phyloP scores from a whole-genome alignment of 129 eudicot genomes.

The Deinandra increscens region DNA sequence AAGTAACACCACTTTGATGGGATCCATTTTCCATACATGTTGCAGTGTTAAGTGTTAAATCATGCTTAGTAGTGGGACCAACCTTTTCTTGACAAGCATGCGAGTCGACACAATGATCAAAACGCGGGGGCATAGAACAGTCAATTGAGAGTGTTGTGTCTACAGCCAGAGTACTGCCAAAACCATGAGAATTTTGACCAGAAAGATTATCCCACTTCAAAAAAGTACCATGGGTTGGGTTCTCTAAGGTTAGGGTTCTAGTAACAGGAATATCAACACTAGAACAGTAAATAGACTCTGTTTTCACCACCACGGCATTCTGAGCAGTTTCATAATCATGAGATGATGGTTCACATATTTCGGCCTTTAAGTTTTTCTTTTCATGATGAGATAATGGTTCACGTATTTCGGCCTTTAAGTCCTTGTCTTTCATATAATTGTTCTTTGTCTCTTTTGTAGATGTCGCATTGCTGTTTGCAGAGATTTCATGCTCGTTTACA shows the following conservation, averaged over 20 bases:
- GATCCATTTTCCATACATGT: slow-evolving; percentile 19
- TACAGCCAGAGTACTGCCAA: slow-evolving; percentile 12
- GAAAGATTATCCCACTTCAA: slow-evolving; percentile 18
- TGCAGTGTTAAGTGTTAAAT: slow-evolving; percentile 21
- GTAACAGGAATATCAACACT: slow-evolving; percentile 24
- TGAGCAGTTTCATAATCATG: slow-evolving; percentile 21
- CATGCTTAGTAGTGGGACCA: slow-evolving; percentile 16
- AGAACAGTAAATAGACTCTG: background rate
- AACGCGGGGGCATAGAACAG: slow-evolving; percentile 31
- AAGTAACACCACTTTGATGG: slow-evolving; percentile 4
- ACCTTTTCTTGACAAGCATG: slow-evolving; percentile 13
- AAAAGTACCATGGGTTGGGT: slow-evolving; percentile 18
- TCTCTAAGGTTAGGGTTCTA: slow-evolving; percentile 31
- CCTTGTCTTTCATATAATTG: slow-evolving; percentile 14
- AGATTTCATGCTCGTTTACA: slow-evolving; percentile 19
- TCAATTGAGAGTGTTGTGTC: slow-evolving; percentile 30
- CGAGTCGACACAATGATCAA: slow-evolving; percentile 19
- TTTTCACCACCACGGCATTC: slow-evolving; percentile 16
- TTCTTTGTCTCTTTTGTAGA: slow-evolving; percentile 14
- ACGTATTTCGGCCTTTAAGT: too few species aligned
- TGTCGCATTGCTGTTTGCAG: slow-evolving; percentile 5
- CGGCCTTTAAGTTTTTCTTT: slow-evolving; percentile 21
- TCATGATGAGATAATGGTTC: too few species aligned
- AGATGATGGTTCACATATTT: slow-evolving; percentile 17
- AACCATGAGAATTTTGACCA: slow-evolving; percentile 16